Conservation (phyloP, 2,329 filamentous ascomycete genomes). For the Diplodia scrobiculata region DNA sequence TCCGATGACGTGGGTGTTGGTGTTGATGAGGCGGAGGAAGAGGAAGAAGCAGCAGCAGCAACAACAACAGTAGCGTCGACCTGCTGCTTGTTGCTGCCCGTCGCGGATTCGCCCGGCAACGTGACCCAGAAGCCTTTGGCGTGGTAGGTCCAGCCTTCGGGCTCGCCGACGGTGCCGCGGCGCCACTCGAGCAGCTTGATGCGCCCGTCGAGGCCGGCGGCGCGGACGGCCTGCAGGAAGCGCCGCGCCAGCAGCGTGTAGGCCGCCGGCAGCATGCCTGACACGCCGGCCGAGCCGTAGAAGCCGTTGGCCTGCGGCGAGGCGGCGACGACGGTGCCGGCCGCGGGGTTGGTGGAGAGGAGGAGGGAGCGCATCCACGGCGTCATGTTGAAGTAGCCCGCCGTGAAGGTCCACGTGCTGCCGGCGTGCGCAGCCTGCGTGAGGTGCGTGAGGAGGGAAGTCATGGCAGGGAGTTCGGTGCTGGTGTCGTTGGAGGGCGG, state of each 20-base stretch:
- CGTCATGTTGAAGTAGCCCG: constrained; percentile 97
- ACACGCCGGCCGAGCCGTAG: constrained; percentile 83
- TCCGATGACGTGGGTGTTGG: constrained; percentile 38
- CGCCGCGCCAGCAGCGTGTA: constrained; percentile 85
- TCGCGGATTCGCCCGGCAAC: constrained; percentile 53
- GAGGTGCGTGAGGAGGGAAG: constrained; percentile 72
- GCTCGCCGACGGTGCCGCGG: constrained; percentile 74
- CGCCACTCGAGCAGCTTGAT: constrained; percentile 87
- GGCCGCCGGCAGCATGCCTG: constrained; percentile 84
- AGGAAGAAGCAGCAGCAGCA: not conserved
- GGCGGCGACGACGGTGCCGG: constrained; percentile 85
- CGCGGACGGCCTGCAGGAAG: constrained; percentile 68
- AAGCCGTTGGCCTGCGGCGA: constrained; percentile 95
- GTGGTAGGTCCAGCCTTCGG: constrained; percentile 94
- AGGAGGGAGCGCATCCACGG: constrained; percentile 78
- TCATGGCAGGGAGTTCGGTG: constrained; percentile 84
- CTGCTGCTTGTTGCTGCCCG: too few relatives aligned
- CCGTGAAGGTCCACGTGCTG: constrained; percentile 92
- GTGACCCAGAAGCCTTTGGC: constrained; percentile 95
- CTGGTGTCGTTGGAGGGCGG: constrained; percentile 67
- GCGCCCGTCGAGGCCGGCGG: constrained; percentile 56
- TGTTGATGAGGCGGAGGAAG: constrained; percentile 26
- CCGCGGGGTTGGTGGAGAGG: constrained; percentile 67
- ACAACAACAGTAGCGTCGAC: not conserved
- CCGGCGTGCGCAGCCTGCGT: constrained; percentile 63